These are phyloP conservation scores for Cladosporium sp. DNA, from an alignment of 2,329 filamentous ascomycete species.

Conservation along the genomic window DNA sequence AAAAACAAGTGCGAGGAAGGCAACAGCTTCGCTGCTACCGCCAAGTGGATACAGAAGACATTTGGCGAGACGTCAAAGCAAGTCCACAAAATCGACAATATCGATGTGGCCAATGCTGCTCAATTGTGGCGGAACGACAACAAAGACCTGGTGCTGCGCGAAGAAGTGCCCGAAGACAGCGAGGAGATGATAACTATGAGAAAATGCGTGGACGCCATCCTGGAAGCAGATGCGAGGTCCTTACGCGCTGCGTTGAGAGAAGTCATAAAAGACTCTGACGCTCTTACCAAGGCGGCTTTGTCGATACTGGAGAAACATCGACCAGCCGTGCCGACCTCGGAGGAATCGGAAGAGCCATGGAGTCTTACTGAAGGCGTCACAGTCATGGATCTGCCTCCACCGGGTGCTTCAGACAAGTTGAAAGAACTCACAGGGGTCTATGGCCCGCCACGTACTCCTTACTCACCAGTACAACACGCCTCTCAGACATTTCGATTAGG, in stretches of 20 bases:
- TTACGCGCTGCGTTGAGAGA: slow-evolving; percentile 20
- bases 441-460: not conserved
- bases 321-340: not conserved
- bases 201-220: slow-evolving; percentile 18
- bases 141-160: slow-evolving; percentile 18
- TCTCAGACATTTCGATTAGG: not conserved
- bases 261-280: slow-evolving; percentile 16
- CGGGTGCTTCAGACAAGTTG: not conserved
- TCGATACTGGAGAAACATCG: not conserved
- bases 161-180: slow-evolving; percentile 16
- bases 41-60: slow-evolving; percentile 20
- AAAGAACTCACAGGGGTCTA: not conserved
- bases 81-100: slow-evolving; percentile 16
- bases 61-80: slow-evolving; percentile 17
- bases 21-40: slow-evolving; percentile 18
- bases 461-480: not conserved
- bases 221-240: slow-evolving; percentile 13
- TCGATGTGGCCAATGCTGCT: slow-evolving; percentile 21
- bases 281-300: not conserved
- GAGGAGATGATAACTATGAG: slow-evolving; percentile 15
- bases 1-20: slow-evolving; percentile 22
- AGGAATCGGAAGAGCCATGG: not conserved
- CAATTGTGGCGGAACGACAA: slow-evolving; percentile 19
- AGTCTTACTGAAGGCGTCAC: not conserved
- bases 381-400: not conserved